phyloP scores from a whole-genome alignment of 176 grass and related monocot species.

The Dactylis glomerata region DNA sequence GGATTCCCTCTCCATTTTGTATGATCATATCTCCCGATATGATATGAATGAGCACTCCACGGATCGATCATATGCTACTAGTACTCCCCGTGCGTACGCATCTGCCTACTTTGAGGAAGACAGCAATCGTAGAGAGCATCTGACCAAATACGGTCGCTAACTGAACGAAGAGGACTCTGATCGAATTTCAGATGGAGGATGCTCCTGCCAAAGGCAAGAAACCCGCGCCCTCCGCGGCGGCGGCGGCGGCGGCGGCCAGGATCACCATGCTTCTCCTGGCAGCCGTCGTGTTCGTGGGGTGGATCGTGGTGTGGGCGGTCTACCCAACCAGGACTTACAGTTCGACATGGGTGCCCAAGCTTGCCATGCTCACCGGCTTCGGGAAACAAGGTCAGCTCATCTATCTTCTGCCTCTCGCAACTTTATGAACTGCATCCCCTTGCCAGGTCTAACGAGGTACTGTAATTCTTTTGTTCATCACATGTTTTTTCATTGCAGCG shows the following conservation, averaged over 20 bases:
- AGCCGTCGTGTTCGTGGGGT: conserved; percentile 41
- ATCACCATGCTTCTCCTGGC: not conserved
- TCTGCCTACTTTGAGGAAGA: not conserved
- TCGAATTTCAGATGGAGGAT: not conserved
- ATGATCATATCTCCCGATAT: not conserved
- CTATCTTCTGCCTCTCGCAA: not conserved
- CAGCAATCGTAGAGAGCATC: not conserved
- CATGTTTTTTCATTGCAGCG: not conserved
- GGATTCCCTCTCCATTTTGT: not conserved
- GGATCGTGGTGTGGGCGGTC: conserved; percentile 52
- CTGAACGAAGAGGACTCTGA: not conserved
- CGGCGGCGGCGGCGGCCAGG: not conserved
- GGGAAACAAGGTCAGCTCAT: conserved; percentile 43
- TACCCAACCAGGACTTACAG: conserved; percentile 36
- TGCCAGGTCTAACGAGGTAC: not conserved
- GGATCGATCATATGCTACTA: not conserved
- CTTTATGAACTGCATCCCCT: not conserved
- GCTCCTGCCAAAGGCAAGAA: not conserved
- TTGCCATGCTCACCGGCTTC: conserved; percentile 30
- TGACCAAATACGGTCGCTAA: not conserved
- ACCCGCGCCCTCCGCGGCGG: not conserved
- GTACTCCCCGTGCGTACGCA: not conserved
- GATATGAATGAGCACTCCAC: not conserved
- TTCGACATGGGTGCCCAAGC: conserved; percentile 38
- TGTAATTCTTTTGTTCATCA: not conserved